Base-by-base conservation (phyloP, 768 basidiomycete genomes). In the Pholiota conissans region DNA sequence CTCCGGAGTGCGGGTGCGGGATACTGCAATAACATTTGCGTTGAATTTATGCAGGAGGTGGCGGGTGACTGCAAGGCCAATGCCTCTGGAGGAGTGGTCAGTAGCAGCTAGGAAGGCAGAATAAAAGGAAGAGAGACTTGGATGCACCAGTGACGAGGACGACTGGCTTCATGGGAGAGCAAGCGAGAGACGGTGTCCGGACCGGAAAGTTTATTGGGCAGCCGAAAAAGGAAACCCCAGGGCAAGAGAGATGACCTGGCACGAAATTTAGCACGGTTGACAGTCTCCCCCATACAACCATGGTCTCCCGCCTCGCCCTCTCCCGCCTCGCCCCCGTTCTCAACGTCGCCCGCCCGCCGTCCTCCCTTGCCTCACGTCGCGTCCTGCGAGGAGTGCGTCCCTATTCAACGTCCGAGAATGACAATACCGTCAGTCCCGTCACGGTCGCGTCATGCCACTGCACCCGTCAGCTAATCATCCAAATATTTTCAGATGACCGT, bases 111-210 rank as follows among this genome's bases (percentile, higher is more conserved):
- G 2, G 20, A 14, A 16, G n/a, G n/a, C 0, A 7, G 22, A 45
- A 24, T 1, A 32, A 32, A 32, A 32, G 13, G 30, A 13, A 32
- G 22, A 57, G 55, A 35, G 61, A 90, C 89, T 80, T 91, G 53
- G 91, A 95, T 18, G 91, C 94, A 53, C 95, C 95, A 56, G 94
- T 91, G 62, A 96, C 79, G 54, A 95, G 69, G 29, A 95, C 78
- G 52, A 90, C 83, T 4, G 87, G 85, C 58, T 74, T 80, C 61
- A 70, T 68, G 56, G 45, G 53, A 32, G 32, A 46, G 56, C 39
- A 49, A 30, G 32, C 46, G 20, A 39, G 49, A 35, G 34, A 32
- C 30, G 30, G 30, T 6, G 7, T 6, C 30, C 50, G 32, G 49
- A 24, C 52, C 48, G 39, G 48, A 42, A 46, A 18, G 55, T n/a